Evolutionary conservation across 768 basidiomycete genomes (phyloP), one percentile per base, ranked within the genome.

Genomic region (Mycena belliarum): DNA sequence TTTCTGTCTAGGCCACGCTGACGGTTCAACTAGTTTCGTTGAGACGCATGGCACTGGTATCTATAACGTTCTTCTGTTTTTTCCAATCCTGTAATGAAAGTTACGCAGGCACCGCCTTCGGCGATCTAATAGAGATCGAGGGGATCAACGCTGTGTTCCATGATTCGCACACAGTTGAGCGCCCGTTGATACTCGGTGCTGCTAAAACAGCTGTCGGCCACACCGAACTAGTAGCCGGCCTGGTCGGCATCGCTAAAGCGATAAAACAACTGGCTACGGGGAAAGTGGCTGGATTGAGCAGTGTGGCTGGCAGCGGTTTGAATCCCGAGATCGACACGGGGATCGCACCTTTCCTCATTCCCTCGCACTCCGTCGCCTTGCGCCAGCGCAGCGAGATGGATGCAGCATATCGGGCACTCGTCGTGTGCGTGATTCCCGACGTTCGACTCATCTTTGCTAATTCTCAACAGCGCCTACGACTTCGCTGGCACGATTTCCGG

Each of bases 21-120:
- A 42, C 2, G 2, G 26, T 42, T 1, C n/a, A 37, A 14, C 24
- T 55, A 75, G 74, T 50, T 73, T 74, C 49, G 63, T 75, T 25
- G 74, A 75, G 57, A 63, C 72, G 12, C 74, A 75, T 55, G 74
- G 74, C 42, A 75, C 74, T 11, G 73, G 73, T 69, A 56, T 16
- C 16, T 44, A 3, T 6, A 15, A 20, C n/a, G n/a, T n/a, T n/a
- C n/a, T n/a, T n/a, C n/a, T n/a, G n/a, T n/a, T n/a, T n/a, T n/a
- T 23, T 14, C 4, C 26, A 4, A 2, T 15, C 15, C n/a, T 2
- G 24, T 45, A 5, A 45, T 38, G 5, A 10, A 12, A 12, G 32
- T 7, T 52, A 21, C 35, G 6, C 45, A 73, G 72, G 72, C 29
- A 74, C 74, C 10, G 65, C 67, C 37, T 62, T 75, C 7, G 74